phyloP scores from a whole-genome alignment of 139 green algal species.

The Spirogloea muscicola region DNA sequence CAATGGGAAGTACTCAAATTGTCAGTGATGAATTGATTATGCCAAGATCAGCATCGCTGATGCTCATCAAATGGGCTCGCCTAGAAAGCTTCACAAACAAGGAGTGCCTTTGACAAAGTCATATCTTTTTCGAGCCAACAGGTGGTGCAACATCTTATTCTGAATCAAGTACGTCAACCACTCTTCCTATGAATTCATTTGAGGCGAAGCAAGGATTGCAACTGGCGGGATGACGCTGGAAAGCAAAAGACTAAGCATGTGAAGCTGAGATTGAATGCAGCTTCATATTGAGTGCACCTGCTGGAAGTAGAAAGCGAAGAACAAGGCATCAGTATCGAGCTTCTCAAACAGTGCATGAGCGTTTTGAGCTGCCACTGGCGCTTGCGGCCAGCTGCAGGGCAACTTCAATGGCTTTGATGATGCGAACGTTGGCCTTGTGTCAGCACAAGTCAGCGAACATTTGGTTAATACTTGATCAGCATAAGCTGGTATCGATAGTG shows the following conservation, averaged over 20 bases:
- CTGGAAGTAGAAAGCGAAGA: conserved; percentile 98
- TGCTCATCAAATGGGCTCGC: background rate
- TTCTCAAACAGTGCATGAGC: conserved; percentile 80
- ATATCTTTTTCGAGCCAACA: background rate
- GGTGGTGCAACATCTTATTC: too few species aligned
- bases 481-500: too few species aligned
- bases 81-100: background rate
- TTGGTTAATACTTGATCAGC: too few species aligned
- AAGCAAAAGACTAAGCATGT: background rate
- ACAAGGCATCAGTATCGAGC: conserved; percentile 88
- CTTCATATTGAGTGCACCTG: conserved; percentile 40
- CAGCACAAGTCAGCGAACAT: too few species aligned
- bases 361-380: conserved; percentile 61
- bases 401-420: conserved; percentile 38
- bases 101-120: background rate
- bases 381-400: conserved; percentile 73
- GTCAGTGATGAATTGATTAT: background rate
- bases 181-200: background rate
- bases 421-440: too few species aligned
- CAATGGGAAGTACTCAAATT: conserved; percentile 1
- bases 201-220: background rate
- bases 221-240: background rate
- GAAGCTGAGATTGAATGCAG: background rate
- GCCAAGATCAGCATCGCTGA: background rate
- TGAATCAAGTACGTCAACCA: too few species aligned